phyloP scores from a whole-genome alignment of 345 rosid species.

The Ricinus communis region DNA sequence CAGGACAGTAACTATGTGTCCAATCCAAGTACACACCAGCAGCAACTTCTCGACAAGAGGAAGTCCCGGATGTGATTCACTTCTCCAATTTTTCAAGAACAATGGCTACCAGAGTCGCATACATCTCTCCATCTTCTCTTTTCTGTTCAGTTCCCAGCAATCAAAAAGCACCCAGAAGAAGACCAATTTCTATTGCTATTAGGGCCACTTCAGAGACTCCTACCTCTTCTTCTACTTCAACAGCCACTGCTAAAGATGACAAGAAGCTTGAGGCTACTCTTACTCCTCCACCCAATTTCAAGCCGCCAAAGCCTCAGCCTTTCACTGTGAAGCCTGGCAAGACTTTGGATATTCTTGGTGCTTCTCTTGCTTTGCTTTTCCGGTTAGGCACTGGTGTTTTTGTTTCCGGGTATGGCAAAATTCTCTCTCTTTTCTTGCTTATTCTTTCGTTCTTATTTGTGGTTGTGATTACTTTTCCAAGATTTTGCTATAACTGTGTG shows the following conservation, averaged over 20 bases:
- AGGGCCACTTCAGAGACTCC: conserved; percentile 47
- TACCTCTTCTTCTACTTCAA: conserved; percentile 24
- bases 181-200: conserved; percentile 16
- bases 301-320: conserved; percentile 72
- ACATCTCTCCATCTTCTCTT: conserved; percentile 43
- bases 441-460: not conserved
- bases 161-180: conserved; percentile 28
- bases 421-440: not conserved
- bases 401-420: conserved; percentile 59
- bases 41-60: no score
- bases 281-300: conserved; percentile 58
- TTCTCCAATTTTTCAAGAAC: not conserved
- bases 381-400: conserved; percentile 80
- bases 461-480: not conserved
- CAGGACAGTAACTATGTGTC: not conserved
- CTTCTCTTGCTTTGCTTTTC: conserved; percentile 65
- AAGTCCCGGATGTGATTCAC: no score
- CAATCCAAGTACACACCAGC: no score
- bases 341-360: conserved; percentile 56
- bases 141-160: conserved; percentile 25
- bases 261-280: conserved; percentile 26
- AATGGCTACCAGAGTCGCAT: conserved; percentile 69
- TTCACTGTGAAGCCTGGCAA: conserved; percentile 62
- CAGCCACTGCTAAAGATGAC: conserved; percentile 36
- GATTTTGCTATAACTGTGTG: no score